Base-by-base conservation (phyloP, 23 red algal species). In the Gracilaria gracilis region DNA sequence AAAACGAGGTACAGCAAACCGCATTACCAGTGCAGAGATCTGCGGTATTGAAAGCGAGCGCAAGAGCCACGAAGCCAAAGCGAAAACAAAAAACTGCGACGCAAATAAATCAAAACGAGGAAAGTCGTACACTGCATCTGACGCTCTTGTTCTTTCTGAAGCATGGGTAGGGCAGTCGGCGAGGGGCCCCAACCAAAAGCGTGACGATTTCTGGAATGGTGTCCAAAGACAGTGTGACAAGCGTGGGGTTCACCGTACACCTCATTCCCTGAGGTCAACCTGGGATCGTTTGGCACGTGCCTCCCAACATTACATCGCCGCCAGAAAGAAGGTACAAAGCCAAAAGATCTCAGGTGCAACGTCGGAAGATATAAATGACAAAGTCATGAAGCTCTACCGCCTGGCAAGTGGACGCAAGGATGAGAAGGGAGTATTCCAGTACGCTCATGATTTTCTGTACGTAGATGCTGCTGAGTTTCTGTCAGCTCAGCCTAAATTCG, bases 291-390 rank as follows among this genome's bases (percentile, higher is more conserved):
- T 81, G 76, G 0, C 76, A 55, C 76, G 42, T 9, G 47, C 76
- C 29, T 33, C 58, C 0, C 37, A 81, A 55, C 59, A 81, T 34
- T 81, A 61, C 57, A 81, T 81, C 57, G 76, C 76, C 21, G 76
- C 46, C 0, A 76, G 54, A 2, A 81, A 81, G 33, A 59, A 81
- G 54, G 47, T 59, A 0, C 21, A 81, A 55, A 53, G 20, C 0
- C 54, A 57, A 33, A 81, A 55, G 54, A 81, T 81, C 23, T 81
- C 76, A 55, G 54, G 54, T 17, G 47, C 54, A 15, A 55, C 0
- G 0, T 34, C 0, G 0, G 76, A 81, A 0, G 76, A 81, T 59
- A 0, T 55, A 57, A 2, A 57, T 0, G 36, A 81, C 76, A 81
- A 55, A 34, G 44, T 17, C 35, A 78, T 49, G 0, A 17, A 78